A percentile compares a stretch with the other conserved stretches of the same genome.
Evolutionary conservation across 169 alveolate species (phyloP).

Genomic region (Plasmodium adleri): DNA sequence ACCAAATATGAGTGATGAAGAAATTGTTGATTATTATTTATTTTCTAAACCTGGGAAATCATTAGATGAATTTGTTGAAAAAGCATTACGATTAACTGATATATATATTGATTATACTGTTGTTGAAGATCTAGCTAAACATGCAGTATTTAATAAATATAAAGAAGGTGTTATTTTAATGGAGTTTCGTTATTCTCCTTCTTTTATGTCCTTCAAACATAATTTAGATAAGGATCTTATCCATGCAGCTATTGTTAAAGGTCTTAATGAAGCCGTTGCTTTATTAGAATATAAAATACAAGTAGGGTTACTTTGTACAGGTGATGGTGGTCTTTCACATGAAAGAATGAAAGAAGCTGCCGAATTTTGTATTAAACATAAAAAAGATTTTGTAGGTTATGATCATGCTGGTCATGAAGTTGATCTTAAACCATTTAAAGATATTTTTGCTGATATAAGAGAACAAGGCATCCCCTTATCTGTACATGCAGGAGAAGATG

Average conservation of each 20-base stretch:
- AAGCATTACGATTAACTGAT: conserved; percentile 35
- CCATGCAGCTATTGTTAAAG: conserved; percentile 60
- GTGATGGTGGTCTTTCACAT: conserved; percentile 66
- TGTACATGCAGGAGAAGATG: conserved; percentile 79
- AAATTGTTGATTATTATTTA: conserved; percentile 67
- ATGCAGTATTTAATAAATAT: conserved; percentile 75
- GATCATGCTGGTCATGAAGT: conserved; percentile 79
- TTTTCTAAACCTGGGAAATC: conserved; percentile 58
- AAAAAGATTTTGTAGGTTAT: conserved; percentile 75
- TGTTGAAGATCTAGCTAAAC: conserved; percentile 55
- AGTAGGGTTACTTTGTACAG: conserved; percentile 55
- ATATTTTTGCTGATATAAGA: conserved; percentile 57
- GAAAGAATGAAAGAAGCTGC: conserved; percentile 70
- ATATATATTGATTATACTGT: conserved; percentile 45
- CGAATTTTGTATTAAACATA: conserved; percentile 70
- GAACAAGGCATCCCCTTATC: conserved; percentile 72
- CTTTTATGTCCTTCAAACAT: conserved; percentile 52
- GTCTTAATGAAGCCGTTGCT: conserved; percentile 68
- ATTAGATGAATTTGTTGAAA: conserved; percentile 32
- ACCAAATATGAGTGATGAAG: conserved; percentile 71
- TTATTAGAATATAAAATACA: conserved; percentile 33
- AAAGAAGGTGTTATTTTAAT: conserved; percentile 78
- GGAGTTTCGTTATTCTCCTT: conserved; percentile 79
- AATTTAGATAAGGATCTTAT: conserved; percentile 62
- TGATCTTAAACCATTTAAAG: conserved; percentile 52